Conservation (phyloP, 352 stramenopile species). For the Pythium aristosporum region DNA sequence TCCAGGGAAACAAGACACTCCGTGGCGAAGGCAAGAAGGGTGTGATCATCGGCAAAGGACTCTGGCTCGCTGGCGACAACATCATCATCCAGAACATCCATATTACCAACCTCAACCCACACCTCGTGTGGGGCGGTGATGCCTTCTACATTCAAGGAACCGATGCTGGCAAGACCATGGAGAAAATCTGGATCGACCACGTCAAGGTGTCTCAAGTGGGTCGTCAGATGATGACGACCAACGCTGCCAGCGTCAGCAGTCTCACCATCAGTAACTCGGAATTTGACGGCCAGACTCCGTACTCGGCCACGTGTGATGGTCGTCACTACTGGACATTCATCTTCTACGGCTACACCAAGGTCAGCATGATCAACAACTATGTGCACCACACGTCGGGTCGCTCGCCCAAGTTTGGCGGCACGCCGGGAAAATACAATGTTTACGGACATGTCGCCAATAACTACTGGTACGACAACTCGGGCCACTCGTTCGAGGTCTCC, state of each 20-base stretch:
- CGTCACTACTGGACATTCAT: constrained; percentile 56
- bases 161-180: constrained; percentile 20
- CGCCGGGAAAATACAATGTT: constrained; percentile 23
- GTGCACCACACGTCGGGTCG: constrained; percentile 46
- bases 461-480: constrained; percentile 43
- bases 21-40: constrained; percentile 37
- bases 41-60: constrained; percentile 44
- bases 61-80: constrained; percentile 38
- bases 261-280: constrained; percentile 56
- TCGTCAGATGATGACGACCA: constrained; percentile 43
- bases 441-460: constrained; percentile 41
- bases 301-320: constrained; percentile 44
- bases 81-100: constrained; percentile 61
- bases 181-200: constrained; percentile 52
- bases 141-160: constrained; percentile 30
- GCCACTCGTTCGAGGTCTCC: constrained; percentile 37
- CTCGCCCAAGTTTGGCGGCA: constrained; percentile 37
- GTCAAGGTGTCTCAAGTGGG: constrained; percentile 37
- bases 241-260: constrained; percentile 31
- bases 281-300: constrained; percentile 46
- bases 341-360: constrained; percentile 34
- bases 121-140: constrained; percentile 37
- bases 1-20: constrained; percentile 43
- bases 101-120: constrained; percentile 47
- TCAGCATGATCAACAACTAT: constrained; percentile 47